phyloP scores from a whole-genome alignment of 2,329 filamentous ascomycete genomes.

The Xylaria sp. region DNA sequence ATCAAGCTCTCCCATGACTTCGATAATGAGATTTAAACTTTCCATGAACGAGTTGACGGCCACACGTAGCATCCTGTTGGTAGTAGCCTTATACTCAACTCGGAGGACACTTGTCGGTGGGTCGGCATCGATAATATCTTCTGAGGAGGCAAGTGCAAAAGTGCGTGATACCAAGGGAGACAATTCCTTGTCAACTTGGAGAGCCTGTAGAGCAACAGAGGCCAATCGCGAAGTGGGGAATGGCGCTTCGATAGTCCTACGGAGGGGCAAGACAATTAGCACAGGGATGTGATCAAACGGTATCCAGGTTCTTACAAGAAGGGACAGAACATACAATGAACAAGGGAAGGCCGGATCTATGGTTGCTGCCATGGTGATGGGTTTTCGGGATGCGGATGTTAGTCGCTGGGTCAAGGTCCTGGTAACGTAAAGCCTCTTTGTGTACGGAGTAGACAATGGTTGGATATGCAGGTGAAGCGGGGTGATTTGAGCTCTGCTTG shows the following conservation, averaged over 20 bases:
- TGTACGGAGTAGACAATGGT: slow-evolving; percentile 5
- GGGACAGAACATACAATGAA: slow-evolving; percentile 63
- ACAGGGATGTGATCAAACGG: slow-evolving; percentile 25
- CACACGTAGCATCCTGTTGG: slow-evolving; percentile 95
- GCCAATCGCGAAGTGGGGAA: slow-evolving; percentile 85
- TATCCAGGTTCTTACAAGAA: slow-evolving; percentile 3
- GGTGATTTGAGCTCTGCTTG: no score
- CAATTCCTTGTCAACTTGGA: slow-evolving; percentile 88
- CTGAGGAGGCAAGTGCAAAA: slow-evolving; percentile 65
- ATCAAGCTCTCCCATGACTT: slow-evolving; percentile 91
- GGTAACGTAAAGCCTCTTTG: not conserved
- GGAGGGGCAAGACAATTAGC: slow-evolving; percentile 42
- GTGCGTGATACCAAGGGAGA: slow-evolving; percentile 82
- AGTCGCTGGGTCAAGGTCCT: not conserved
- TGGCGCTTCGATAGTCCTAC: slow-evolving; percentile 78
- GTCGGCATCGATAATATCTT: slow-evolving; percentile 38
- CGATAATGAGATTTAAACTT: slow-evolving; percentile 82
- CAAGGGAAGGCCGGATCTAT: slow-evolving; percentile 67
- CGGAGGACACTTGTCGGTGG: slow-evolving; percentile 63
- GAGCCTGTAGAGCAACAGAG: slow-evolving; percentile 75
- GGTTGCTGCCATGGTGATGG: slow-evolving; percentile 52
- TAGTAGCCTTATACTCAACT: slow-evolving; percentile 85
- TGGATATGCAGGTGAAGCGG: not conserved
- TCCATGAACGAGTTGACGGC: slow-evolving; percentile 98
- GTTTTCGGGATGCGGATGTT: not conserved